Base-by-base conservation (phyloP, 345 rosid genomes). In the Camelina neglecta region DNA sequence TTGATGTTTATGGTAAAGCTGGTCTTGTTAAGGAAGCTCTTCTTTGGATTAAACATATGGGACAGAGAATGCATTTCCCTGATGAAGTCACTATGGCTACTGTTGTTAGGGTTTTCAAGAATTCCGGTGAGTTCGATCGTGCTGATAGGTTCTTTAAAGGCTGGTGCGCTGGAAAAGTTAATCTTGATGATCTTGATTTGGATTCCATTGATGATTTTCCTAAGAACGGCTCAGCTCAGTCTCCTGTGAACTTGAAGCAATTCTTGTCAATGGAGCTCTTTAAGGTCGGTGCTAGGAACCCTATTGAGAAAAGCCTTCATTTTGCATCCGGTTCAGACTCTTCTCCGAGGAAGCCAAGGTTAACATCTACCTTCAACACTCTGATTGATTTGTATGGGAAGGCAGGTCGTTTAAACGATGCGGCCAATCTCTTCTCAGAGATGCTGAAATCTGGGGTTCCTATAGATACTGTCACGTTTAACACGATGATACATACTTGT, bases 351-450 rank as follows among this genome's bases (percentile, higher is more conserved):
- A 91, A 83, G 85, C 98, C 93, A 47, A 75, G 61, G 55, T 74
- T 85, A n/a, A 88, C 97, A 8, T 79, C 93, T 5, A 93, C 96
- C 0, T 93, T 85, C 70, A 93, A 91, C 58, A 85, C 91, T 26
- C 74, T 93, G 79, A 91, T 93, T 75, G 98, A 93, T 86, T 76
- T 93, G 83, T 93, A 93, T 69, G 98, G 96, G 20, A 93, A 93
- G 76, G 96, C 97, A 1, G 98, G 93, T 51, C 90, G 91, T 11
- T 83, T 93, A 13, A 71, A 73, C 60, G 98, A 91, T 70, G 98
- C 98, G 23, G 98, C 96, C 35, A 79, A 79, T 51, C 78, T 88
- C 45, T 89, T 91, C 81, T 81, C 85, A 1, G 96, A 91, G 76
- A 93, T 93, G 98, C 57, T 91, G 78, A 85, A 87, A 44, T 83